These are phyloP conservation scores for Phytophthora fragariae DNA, from an alignment of 352 stramenopile species.

Conservation along the genomic window DNA sequence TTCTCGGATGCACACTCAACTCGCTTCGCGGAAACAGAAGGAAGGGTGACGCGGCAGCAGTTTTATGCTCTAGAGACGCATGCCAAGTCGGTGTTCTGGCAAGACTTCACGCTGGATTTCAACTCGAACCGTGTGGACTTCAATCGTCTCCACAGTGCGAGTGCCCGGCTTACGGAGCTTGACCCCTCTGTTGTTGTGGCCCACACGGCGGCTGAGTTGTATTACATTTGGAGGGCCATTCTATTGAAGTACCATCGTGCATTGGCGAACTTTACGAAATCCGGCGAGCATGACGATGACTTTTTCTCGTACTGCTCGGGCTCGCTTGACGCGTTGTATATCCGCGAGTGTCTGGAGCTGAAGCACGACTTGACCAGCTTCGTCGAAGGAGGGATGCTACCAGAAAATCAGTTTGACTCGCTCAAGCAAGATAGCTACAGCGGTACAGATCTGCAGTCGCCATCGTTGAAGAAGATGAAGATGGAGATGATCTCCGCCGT, in stretches of 20 bases:
- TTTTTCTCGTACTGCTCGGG: conserved; percentile 1
- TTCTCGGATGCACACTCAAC: conserved; percentile 2
- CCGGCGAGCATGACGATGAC: conserved; percentile 5
- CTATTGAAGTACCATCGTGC: not conserved
- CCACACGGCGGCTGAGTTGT: not conserved
- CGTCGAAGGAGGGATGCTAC: conserved; percentile 10
- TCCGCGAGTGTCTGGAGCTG: conserved; percentile 17
- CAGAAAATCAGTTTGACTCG: conserved; percentile 14
- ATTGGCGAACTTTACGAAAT: conserved; percentile 6
- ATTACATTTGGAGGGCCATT: not conserved
- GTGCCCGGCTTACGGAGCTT: not conserved
- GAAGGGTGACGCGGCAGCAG: conserved; percentile 1
- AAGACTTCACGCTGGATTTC: not conserved
- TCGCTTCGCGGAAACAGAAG: not conserved
- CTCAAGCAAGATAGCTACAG: not conserved
- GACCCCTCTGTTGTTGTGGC: not conserved
- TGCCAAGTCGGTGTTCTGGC: conserved; percentile 16
- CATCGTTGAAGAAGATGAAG: no score
- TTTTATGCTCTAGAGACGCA: conserved; percentile 15
- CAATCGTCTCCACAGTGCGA: conserved; percentile 4
- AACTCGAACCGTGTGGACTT: conserved; percentile 9
- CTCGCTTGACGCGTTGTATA: conserved; percentile 8
- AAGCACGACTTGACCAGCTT: conserved; percentile 14
- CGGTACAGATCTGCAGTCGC: no score
- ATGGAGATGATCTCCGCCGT: no score